A percentile compares a stretch with the other conserved stretches of the same genome.
phyloP scores from a whole-genome alignment of 805 yeast genomes.

The Saturnispora hagleri region DNA sequence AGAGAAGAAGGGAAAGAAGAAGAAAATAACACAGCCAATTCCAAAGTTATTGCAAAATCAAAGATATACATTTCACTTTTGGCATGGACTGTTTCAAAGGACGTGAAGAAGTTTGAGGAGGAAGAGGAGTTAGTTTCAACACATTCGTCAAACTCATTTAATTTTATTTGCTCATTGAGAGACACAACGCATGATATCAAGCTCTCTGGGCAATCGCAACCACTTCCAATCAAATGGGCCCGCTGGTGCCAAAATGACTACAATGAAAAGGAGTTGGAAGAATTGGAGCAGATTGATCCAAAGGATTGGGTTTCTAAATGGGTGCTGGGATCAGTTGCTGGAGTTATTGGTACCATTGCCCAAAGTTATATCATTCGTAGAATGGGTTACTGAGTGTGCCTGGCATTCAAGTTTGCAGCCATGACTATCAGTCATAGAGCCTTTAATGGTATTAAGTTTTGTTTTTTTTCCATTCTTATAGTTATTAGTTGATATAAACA shows the following conservation, averaged over 20 bases:
- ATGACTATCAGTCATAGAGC: too few relatives aligned
- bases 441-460: too few relatives aligned
- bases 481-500: not conserved
- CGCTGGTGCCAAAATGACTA: conserved; percentile 66
- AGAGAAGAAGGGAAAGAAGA: conserved; percentile 15
- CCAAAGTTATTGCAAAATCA: conserved; percentile 5
- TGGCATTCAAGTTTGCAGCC: too few relatives aligned
- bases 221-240: conserved; percentile 87
- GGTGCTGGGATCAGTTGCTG: conserved; percentile 69
- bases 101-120: conserved; percentile 6
- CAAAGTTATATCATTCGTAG: conserved; percentile 85
- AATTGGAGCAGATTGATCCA: conserved; percentile 40
- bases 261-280: conserved; percentile 13
- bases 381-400: conserved; percentile 51
- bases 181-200: conserved; percentile 75
- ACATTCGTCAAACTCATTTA: conserved; percentile 35
- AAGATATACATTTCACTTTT: conserved; percentile 27
- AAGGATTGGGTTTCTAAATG: conserved; percentile 74
- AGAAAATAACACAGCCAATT: not conserved
- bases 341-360: conserved; percentile 78
- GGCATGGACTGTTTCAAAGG: conserved; percentile 23
- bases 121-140: conserved; percentile 5
- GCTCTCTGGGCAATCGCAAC: conserved; percentile 72
- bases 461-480: not conserved
- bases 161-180: conserved; percentile 64